Conservation (phyloP, 2,329 filamentous ascomycete species). For the Microdochium trichocladiopsis region DNA sequence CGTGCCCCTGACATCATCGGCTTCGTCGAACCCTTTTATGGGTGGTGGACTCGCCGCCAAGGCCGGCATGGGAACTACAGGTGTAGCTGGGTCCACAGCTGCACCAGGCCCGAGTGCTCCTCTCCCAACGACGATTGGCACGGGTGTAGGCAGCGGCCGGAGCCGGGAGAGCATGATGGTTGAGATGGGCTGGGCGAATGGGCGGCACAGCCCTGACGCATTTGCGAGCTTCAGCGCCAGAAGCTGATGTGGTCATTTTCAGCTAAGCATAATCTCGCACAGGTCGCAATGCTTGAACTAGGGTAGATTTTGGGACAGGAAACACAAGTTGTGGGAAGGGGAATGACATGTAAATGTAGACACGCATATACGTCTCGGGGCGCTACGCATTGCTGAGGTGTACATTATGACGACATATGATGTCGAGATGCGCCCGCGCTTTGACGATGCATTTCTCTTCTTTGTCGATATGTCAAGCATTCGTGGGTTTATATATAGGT, state of each 20-base stretch:
- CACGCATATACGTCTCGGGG: too few species aligned
- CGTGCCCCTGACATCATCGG: conserved; percentile 21
- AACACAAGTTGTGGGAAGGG: too few species aligned
- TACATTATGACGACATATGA: not conserved
- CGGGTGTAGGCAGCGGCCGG: conserved; percentile 30
- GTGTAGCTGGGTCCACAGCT: conserved; percentile 2
- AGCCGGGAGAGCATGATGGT: conserved; percentile 68
- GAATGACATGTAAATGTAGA: too few species aligned
- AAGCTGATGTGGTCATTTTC: conserved; percentile 30
- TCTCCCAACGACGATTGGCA: not conserved
- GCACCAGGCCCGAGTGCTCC: not conserved
- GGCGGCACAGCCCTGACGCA: conserved; percentile 71
- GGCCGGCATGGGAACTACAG: not conserved
- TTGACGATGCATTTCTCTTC: not conserved
- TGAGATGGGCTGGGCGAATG: conserved; percentile 59
- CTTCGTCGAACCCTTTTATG: conserved; percentile 50
- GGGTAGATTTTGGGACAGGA: too few species aligned
- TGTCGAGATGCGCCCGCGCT: not conserved
- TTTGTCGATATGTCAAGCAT: not conserved
- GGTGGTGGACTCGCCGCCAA: conserved; percentile 14
- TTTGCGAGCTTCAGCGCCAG: conserved; percentile 69
- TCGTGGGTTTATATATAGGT: too few species aligned
- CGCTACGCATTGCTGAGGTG: not conserved
- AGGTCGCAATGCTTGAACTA: too few species aligned
- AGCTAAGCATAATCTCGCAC: too few species aligned